Base-by-base conservation (phyloP, 345 rosid genomes). In the Brassica juncea region DNA sequence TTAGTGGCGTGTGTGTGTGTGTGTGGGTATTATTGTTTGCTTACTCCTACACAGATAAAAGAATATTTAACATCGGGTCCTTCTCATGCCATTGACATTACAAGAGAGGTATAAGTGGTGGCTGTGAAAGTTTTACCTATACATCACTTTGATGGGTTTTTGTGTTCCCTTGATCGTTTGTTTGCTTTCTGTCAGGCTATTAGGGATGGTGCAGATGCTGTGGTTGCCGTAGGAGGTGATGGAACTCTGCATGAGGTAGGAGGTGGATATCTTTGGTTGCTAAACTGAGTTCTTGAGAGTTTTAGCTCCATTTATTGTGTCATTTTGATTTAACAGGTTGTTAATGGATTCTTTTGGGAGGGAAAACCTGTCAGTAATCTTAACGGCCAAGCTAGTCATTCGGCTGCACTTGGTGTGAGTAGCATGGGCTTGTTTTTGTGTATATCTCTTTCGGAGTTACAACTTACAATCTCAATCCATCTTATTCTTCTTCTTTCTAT, bases 191-290 rank as follows among this genome's bases (percentile, higher is more conserved):
- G 16, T 62, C 82, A 93, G 99, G 97, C 98, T 60, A 95, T 95
- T 72, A 85, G 89, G 74, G 91, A 88, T 77, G 98, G 98, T 32
- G 98, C 91, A 37, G 96, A 93, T 83, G 98, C 98, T 75, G 98
- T 95, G 69, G 86, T 95, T 87, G 98, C 99, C 32, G 99, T 95
- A 16, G 99, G 99, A 82, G 99, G 99, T 25, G 99, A 95, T 83
- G 98, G 99, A 72, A 95, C 99, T 39, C 86, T 95, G 82, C 99
- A 95, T 32, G 98, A 95, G 97, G 98, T 93, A 39, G 47, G 10
- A 39, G 1, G 2, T 37, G 2, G 9, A 39, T 7, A 39, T 8
- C 2, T 10, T 39, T 39, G 9, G 12, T 66, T 60, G 27, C 3
- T 27, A 27, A 77, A 72, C 62, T 2, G 11, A 72, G 35, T 59